These are phyloP conservation scores for Yamadazyma siamensis DNA, from an alignment of 1,139 yeast genomes.

Conservation along the genomic window DNA sequence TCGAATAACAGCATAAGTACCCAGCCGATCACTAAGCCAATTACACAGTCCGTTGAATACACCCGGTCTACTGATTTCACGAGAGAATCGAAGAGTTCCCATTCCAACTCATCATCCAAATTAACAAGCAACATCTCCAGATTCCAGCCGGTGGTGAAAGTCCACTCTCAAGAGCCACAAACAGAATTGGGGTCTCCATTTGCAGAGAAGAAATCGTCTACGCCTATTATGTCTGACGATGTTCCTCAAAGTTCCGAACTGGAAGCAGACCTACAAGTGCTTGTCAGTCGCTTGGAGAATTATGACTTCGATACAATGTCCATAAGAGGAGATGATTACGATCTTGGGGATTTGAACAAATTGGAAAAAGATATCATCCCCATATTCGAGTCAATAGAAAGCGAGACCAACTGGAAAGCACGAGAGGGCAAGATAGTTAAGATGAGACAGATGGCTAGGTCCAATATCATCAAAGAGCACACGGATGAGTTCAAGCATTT, in stretches of 20 bases:
- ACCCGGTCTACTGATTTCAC: no score
- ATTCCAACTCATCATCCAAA: no score
- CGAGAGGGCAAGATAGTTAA: conserved; percentile 64
- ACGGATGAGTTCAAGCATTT: conserved; percentile 41
- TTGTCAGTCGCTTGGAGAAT: conserved; percentile 17
- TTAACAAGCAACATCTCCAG: not conserved
- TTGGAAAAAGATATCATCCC: conserved; percentile 19
- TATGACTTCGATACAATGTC: conserved; percentile 20
- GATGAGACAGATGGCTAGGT: conserved; percentile 60
- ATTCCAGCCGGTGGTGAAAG: not conserved
- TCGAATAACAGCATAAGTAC: no score
- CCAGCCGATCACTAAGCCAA: no score
- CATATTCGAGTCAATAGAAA: conserved; percentile 73
- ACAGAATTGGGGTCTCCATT: conserved; percentile 2
- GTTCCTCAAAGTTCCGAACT: conserved; percentile 5
- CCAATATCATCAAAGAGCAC: conserved; percentile 41
- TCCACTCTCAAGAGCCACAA: not conserved
- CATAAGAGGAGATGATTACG: conserved; percentile 16
- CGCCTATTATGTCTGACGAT: not conserved
- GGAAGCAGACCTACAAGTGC: conserved; percentile 11
- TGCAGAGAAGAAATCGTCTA: conserved; percentile 1
- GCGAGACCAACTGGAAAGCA: conserved; percentile 80
- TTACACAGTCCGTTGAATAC: not conserved
- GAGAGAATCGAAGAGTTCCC: no score
- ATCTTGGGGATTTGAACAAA: conserved; percentile 16